Percentiles rank a stretch among this genome's conserved stretches.
These are phyloP conservation scores for Berberis thunbergii DNA, from an alignment of 164 flowering plant genomes.

Conservation along the genomic window DNA sequence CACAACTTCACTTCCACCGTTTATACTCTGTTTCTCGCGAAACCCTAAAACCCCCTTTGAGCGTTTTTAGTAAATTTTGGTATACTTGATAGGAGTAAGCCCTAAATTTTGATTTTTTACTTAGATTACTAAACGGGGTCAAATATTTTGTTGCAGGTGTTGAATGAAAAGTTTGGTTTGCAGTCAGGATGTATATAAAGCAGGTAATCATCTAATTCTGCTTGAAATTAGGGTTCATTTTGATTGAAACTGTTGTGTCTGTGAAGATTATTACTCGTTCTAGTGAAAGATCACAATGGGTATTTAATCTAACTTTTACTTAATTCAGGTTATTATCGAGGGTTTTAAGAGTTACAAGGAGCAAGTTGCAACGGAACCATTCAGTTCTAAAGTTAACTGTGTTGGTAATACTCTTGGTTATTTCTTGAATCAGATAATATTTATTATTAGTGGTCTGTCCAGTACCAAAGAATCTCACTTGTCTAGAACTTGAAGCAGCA, in stretches of 20 bases:
- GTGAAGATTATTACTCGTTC: neutral
- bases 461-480: too few species aligned
- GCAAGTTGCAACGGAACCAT: slow-evolving; percentile 73
- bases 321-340: slow-evolving; percentile 66
- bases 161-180: neutral
- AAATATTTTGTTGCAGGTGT: slow-evolving; percentile 3
- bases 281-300: neutral
- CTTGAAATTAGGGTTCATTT: too few species aligned
- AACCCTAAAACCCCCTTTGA: neutral
- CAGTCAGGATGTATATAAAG: slow-evolving; percentile 15
- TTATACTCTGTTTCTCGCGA: neutral
- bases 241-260: too few species aligned
- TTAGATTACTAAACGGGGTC: slow-evolving; percentile 3
- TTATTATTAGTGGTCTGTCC: too few species aligned
- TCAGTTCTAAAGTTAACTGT: slow-evolving; percentile 90
- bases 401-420: slow-evolving; percentile 44
- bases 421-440: too few species aligned
- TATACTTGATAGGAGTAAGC: neutral
- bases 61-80: neutral
- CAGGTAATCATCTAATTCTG: slow-evolving; percentile 9
- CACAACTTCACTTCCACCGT: neutral
- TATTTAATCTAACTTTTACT: neutral
- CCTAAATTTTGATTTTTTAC: neutral
- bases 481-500: too few species aligned
- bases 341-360: slow-evolving; percentile 96